These are phyloP conservation scores for Lachnum nothofagi DNA, from an alignment of 2,329 filamentous ascomycete genomes.

Conservation along the genomic window DNA sequence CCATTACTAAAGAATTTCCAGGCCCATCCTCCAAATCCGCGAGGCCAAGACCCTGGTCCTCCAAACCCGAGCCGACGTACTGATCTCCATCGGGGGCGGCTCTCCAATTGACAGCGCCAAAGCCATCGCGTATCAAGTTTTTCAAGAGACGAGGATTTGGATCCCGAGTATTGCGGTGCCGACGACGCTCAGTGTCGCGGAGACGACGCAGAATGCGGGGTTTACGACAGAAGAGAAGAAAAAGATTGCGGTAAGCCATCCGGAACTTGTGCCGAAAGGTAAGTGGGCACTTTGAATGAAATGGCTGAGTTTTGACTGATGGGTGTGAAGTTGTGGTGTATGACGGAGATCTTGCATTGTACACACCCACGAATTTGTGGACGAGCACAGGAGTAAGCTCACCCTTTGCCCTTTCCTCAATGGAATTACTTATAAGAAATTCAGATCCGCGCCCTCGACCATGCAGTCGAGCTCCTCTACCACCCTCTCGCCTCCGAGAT, in stretches of 20 bases:
- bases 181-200: conserved; percentile 47
- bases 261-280: conserved; percentile 39
- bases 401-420: not conserved
- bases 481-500: conserved; percentile 48
- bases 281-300: not conserved
- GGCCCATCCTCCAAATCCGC: conserved; percentile 48
- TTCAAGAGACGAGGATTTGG: conserved; percentile 38
- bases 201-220: conserved; percentile 48
- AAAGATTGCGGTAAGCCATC: conserved; percentile 43
- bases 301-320: not conserved
- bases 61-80: conserved; percentile 46
- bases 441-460: conserved; percentile 47
- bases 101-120: conserved; percentile 50
- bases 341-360: conserved; percentile 44
- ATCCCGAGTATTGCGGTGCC: conserved; percentile 44
- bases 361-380: conserved; percentile 47
- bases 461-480: conserved; percentile 50
- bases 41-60: conserved; percentile 45
- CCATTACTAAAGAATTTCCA: conserved; percentile 1
- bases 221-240: conserved; percentile 45
- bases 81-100: conserved; percentile 51
- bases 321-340: conserved; percentile 43
- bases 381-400: conserved; percentile 40
- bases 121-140: conserved; percentile 40
- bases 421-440: not conserved